A percentile compares a stretch with the other conserved stretches of the same genome.
Evolutionary conservation across 805 yeast genomes (phyloP).

Genomic region (Barnettozyma vustinii): DNA sequence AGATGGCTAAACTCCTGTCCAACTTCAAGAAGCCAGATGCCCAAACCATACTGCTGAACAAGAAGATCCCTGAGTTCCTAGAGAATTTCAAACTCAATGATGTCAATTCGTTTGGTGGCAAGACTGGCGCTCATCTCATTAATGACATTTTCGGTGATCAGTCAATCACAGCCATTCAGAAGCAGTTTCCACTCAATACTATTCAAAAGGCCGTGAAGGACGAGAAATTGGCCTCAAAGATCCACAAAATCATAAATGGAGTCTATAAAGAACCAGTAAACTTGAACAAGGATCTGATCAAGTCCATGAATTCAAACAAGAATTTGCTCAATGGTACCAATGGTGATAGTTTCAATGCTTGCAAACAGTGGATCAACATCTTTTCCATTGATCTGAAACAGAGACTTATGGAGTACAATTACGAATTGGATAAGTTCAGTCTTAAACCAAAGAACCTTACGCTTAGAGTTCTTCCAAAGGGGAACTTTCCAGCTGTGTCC

Average conservation of each 20-base stretch:
- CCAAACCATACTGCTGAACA: conserved; percentile 67
- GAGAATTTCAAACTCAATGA: conserved; percentile 60
- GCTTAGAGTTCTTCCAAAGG: conserved; percentile 26
- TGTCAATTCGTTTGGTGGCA: conserved; percentile 91
- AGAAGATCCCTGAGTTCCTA: conserved; percentile 47
- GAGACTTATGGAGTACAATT: conserved; percentile 74
- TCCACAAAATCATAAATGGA: conserved; percentile 67
- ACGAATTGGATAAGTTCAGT: conserved; percentile 33
- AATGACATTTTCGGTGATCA: conserved; percentile 43
- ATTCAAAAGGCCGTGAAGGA: conserved; percentile 50
- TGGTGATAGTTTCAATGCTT: conserved; percentile 49
- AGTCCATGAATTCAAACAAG: conserved; percentile 87
- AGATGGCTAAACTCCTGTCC: conserved; percentile 81
- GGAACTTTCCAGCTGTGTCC: conserved; percentile 20
- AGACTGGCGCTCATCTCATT: conserved; percentile 59
- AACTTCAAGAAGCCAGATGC: conserved; percentile 80
- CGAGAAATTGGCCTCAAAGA: conserved; percentile 42
- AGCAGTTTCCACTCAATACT: conserved; percentile 32
- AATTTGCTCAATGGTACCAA: conserved; percentile 54
- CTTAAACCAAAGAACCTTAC: conserved; percentile 44
- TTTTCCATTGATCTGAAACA: conserved; percentile 74
- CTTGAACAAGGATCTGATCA: conserved; percentile 51
- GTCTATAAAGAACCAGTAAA: conserved; percentile 46
- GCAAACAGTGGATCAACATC: conserved; percentile 68
- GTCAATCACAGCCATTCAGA: conserved; percentile 4